phyloP scores from a whole-genome alignment of 257 asterid species.

The Nicotiana paniculata region DNA sequence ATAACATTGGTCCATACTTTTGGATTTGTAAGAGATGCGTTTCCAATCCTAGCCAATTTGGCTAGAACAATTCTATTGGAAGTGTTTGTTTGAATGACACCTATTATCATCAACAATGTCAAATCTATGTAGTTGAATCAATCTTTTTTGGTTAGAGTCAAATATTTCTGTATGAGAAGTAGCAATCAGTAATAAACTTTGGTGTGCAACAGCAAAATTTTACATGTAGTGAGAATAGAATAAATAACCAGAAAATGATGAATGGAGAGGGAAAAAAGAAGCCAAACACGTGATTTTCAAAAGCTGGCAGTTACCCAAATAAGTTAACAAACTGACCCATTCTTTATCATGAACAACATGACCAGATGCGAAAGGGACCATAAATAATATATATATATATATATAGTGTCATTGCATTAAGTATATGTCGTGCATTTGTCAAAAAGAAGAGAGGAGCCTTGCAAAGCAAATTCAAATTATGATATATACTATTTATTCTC shows the following conservation, averaged over 20 bases:
- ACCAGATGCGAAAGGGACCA: slow-evolving; percentile 9
- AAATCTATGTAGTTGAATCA: background rate
- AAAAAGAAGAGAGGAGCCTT: slow-evolving; percentile 2
- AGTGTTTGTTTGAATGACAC: background rate
- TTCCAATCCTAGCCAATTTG: background rate
- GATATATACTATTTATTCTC: slow-evolving; percentile 4
- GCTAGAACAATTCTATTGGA: background rate
- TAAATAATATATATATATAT: no score
- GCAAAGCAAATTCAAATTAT: slow-evolving; percentile 2
- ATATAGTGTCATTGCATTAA: background rate
- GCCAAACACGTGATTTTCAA: background rate
- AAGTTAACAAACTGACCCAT: background rate
- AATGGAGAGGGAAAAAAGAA: background rate
- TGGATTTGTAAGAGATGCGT: background rate
- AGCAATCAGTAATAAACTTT: background rate
- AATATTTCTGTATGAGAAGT: background rate
- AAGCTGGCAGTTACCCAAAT: background rate
- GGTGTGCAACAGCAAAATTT: background rate
- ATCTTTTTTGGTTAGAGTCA: background rate
- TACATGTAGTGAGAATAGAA: background rate
- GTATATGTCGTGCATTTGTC: background rate
- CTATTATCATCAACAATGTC: background rate
- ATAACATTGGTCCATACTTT: background rate
- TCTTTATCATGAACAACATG: background rate
- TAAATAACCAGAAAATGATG: background rate